These are phyloP conservation scores for Iberis pinnata DNA, from an alignment of 345 rosid genomes.

Conservation along the genomic window DNA sequence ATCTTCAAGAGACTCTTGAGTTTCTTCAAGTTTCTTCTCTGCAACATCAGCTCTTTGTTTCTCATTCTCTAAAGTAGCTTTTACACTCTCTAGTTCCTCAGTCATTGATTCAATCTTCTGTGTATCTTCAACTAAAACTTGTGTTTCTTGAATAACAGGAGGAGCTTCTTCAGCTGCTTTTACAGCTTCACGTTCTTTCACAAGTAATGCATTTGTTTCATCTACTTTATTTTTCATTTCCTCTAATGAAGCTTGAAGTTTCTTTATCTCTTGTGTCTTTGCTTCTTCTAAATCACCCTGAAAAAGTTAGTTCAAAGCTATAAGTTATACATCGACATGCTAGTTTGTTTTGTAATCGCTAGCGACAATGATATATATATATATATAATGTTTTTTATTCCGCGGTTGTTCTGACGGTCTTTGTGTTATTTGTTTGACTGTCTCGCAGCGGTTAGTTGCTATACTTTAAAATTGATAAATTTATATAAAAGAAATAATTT, in stretches of 20 bases:
- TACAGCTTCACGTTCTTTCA: conserved; percentile 50
- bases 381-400: too few relatives aligned
- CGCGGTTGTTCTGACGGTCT: too few relatives aligned
- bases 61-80: conserved; percentile 54
- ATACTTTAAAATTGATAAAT: too few relatives aligned
- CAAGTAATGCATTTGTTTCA: conserved; percentile 43
- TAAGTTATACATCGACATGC: too few relatives aligned
- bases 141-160: conserved; percentile 47
- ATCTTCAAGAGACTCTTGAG: conserved; percentile 46
- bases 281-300: conserved; percentile 63
- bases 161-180: conserved; percentile 51
- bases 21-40: conserved; percentile 51
- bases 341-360: too few relatives aligned
- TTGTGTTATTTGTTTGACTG: too few relatives aligned
- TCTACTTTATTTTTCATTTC: conserved; percentile 54
- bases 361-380: too few relatives aligned
- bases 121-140: conserved; percentile 55
- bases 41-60: conserved; percentile 54
- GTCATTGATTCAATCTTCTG: conserved; percentile 41
- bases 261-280: conserved; percentile 46
- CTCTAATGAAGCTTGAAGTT: conserved; percentile 43
- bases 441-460: too few relatives aligned
- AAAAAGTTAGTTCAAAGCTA: too few relatives aligned
- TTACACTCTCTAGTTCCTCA: conserved; percentile 46
- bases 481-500: too few relatives aligned